phyloP scores from a whole-genome alignment of 2,329 filamentous ascomycete species.

The Stagonosporopsis cucurbitacearum region DNA sequence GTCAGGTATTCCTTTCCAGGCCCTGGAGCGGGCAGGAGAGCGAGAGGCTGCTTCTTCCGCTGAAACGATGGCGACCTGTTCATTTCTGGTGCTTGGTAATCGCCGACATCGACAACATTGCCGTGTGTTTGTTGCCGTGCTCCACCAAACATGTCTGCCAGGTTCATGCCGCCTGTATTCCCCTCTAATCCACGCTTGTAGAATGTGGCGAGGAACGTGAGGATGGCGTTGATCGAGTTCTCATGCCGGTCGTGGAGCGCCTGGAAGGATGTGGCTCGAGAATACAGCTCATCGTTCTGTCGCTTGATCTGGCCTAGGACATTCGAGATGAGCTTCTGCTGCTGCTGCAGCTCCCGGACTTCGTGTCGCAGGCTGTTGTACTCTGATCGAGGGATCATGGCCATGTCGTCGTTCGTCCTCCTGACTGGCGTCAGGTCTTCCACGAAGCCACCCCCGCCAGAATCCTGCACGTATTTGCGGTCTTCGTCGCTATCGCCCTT shows the following conservation, averaged over 20 bases:
- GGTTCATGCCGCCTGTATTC: conserved; percentile 74
- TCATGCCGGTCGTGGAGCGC: conserved; percentile 94
- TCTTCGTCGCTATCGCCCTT: conserved; percentile 77
- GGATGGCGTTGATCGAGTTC: conserved; percentile 97
- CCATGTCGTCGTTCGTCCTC: conserved; percentile 52
- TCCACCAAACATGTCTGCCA: conserved; percentile 83
- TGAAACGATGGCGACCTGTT: conserved; percentile 44
- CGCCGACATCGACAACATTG: conserved; percentile 68
- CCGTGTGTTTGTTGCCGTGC: conserved; percentile 63
- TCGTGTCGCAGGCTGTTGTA: conserved; percentile 79
- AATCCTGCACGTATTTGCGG: conserved; percentile 54
- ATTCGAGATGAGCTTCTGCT: conserved; percentile 83
- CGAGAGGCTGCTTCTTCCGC: conserved; percentile 47
- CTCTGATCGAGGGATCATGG: conserved; percentile 71
- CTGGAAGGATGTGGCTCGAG: conserved; percentile 88
- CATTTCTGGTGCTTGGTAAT: conserved; percentile 53
- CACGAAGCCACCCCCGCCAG: conserved; percentile 48
- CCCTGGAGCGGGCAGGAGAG: conserved; percentile 43
- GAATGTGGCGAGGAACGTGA: conserved; percentile 95
- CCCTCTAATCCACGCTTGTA: conserved; percentile 93
- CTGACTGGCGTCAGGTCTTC: conserved; percentile 49
- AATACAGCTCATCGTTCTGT: conserved; percentile 87
- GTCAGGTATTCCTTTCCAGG: conserved; percentile 38
- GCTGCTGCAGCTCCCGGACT: conserved; percentile 79
- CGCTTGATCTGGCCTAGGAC: conserved; percentile 81